Conservation (phyloP, 305 asterid genomes). For the Fraxinus velutina region DNA sequence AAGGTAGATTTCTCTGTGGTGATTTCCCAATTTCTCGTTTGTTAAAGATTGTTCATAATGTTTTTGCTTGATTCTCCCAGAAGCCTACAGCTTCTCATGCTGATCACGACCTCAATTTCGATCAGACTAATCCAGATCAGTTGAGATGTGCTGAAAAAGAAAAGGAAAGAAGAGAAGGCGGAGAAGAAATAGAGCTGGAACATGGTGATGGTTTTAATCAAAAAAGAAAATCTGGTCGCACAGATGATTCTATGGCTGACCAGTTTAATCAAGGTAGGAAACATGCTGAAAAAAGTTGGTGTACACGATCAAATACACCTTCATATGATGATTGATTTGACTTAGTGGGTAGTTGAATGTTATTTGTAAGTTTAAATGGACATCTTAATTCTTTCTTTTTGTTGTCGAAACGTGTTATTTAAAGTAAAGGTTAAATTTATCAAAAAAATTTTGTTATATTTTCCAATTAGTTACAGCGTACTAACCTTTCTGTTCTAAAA, state of each 20-base stretch:
- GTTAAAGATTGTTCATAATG: constrained; percentile 21
- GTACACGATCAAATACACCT: constrained; percentile 18
- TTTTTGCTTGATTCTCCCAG: constrained; percentile 39
- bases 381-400: constrained; percentile 10
- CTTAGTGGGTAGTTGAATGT: constrained; percentile 3
- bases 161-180: constrained; percentile 49
- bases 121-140: constrained; percentile 49
- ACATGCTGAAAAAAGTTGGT: constrained; percentile 21
- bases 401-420: constrained; percentile 20
- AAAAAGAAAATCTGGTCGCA: constrained; percentile 48
- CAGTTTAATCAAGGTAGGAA: constrained; percentile 58
- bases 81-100: constrained; percentile 47
- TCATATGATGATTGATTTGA: constrained; percentile 14
- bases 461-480: constrained; percentile 3
- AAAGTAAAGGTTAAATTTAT: constrained; percentile 4
- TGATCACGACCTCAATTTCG: constrained; percentile 41
- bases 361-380: background rate
- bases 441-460: background rate
- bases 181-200: constrained; percentile 49
- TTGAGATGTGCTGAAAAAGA: constrained; percentile 48
- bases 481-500: constrained; percentile 5
- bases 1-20: constrained; percentile 52
- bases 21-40: constrained; percentile 18
- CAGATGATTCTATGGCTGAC: constrained; percentile 46
- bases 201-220: constrained; percentile 41